Evolutionary conservation across 257 asterid genomes (phyloP).

Genomic region (Rhazya stricta): DNA sequence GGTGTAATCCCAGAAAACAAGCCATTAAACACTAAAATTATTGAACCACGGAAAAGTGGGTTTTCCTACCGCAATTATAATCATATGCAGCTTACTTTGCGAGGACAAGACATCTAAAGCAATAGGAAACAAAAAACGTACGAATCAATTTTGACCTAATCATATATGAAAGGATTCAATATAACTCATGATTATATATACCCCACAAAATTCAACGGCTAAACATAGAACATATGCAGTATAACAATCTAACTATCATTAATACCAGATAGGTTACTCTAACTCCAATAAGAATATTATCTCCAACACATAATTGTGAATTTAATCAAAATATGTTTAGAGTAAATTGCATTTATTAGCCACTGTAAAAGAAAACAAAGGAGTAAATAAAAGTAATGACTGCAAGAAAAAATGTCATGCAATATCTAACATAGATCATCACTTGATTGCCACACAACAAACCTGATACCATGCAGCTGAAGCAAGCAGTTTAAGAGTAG

Average conservation of each 20-base stretch:
- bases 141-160: background rate
- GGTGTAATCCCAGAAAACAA: background rate
- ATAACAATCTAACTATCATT: background rate
- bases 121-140: background rate
- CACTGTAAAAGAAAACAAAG: background rate
- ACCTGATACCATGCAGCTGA: constrained; percentile 80
- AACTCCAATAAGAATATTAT: background rate
- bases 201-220: background rate
- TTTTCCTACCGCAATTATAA: background rate
- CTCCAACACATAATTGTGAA: background rate
- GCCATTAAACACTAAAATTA: background rate
- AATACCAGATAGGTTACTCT: background rate
- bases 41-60: background rate
- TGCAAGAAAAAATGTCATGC: background rate
- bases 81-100: background rate
- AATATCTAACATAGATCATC: background rate
- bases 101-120: background rate
- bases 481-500: constrained; percentile 60
- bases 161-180: background rate
- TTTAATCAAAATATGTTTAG: background rate
- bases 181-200: no score
- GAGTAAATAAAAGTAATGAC: background rate
- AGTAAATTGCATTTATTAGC: background rate
- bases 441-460: background rate
- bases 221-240: background rate